Evolutionary conservation across 2,329 filamentous ascomycete species (phyloP).

Genomic region (Cladosporium cucumerinum): DNA sequence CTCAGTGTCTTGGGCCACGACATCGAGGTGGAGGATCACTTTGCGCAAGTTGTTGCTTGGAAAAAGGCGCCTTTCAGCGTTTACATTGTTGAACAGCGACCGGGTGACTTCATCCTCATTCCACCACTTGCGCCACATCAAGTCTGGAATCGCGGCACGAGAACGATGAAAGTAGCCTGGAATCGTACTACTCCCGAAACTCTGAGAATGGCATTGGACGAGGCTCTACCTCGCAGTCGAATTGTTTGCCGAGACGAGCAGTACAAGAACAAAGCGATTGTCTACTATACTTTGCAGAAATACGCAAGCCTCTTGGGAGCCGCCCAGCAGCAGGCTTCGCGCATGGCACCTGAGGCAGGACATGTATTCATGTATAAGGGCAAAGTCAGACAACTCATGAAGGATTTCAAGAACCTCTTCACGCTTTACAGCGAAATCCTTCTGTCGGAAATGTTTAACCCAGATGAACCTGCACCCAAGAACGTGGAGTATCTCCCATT

Average conservation of each 20-base stretch:
- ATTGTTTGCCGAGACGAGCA: conserved; percentile 96
- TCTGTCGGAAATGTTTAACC: conserved; percentile 79
- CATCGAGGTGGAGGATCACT: conserved; percentile 94
- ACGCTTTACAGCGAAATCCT: conserved; percentile 73
- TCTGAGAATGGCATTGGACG: conserved; percentile 76
- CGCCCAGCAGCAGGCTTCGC: conserved; percentile 50
- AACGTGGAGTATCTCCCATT: conserved; percentile 77
- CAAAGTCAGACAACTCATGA: conserved; percentile 67
- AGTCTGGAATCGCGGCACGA: conserved; percentile 94
- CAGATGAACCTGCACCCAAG: conserved; percentile 51
- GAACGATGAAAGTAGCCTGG: conserved; percentile 97
- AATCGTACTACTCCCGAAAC: conserved; percentile 93
- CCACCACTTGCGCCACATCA: conserved; percentile 93
- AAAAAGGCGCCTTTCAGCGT: conserved; percentile 90
- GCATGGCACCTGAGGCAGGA: conserved; percentile 34
- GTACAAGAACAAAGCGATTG: conserved; percentile 96
- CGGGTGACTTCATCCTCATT: conserved; percentile 89
- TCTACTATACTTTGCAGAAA: conserved; percentile 81
- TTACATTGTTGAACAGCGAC: conserved; percentile 85
- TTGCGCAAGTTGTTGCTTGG: conserved; percentile 93
- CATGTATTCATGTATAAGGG: conserved; percentile 37
- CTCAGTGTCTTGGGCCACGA: conserved; percentile 90
- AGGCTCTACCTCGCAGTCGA: conserved; percentile 82
- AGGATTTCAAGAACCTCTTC: conserved; percentile 80
- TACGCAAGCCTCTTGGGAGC: conserved; percentile 63